A percentile compares a stretch with the other conserved stretches of the same genome.
These are phyloP conservation scores for Fusarium oxysporum DNA, from an alignment of 2,329 filamentous ascomycete genomes.

Conservation along the genomic window DNA sequence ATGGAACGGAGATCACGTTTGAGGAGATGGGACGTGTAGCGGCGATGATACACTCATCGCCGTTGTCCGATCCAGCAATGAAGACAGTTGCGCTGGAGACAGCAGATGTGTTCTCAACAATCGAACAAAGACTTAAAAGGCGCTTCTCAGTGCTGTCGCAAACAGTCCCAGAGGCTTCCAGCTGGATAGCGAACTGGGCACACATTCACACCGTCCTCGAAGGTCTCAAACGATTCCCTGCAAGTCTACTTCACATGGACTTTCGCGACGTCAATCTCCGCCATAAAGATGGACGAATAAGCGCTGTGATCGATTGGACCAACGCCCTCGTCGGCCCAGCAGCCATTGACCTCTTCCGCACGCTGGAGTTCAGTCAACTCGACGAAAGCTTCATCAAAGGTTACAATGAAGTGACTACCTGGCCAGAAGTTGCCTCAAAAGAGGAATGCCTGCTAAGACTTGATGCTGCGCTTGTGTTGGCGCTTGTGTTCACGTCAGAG, in stretches of 20 bases:
- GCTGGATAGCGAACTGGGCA: background rate
- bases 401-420: accelerated
- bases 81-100: background rate
- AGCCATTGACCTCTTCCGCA: conserved; percentile 9
- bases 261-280: conserved; percentile 20
- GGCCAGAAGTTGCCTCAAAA: accelerated
- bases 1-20: background rate
- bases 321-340: conserved; percentile 16
- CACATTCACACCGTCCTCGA: background rate
- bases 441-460: conserved; percentile 2
- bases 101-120: background rate
- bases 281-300: background rate
- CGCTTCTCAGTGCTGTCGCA: background rate
- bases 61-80: accelerated
- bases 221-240: background rate
- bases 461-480: conserved; percentile 19
- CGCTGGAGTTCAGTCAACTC: background rate
- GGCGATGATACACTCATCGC: background rate
- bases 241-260: conserved; percentile 15
- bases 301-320: conserved; percentile 14
- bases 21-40: conserved; percentile 17
- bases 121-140: conserved; percentile 11
- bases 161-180: background rate
- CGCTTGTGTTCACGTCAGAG: conserved; percentile 4
- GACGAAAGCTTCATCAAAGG: background rate